phyloP scores from a whole-genome alignment of 2,329 filamentous ascomycete genomes.

The Plenodomus lindquistii region DNA sequence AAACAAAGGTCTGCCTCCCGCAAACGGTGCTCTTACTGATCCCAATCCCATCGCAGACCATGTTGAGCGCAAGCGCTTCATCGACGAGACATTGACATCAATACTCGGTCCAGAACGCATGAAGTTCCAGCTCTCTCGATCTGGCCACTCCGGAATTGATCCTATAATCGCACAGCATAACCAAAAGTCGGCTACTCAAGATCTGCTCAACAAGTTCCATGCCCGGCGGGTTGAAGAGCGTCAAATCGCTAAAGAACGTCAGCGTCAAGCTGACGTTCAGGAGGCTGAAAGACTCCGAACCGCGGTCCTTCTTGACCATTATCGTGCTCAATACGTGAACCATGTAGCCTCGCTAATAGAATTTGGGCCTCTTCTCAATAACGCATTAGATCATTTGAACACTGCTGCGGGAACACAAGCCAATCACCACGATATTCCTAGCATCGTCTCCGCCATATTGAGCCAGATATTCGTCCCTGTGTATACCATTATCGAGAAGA shows the following conservation, averaged over 20 bases:
- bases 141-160: slow-evolving; percentile 8
- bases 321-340: neutral
- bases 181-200: neutral
- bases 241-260: neutral
- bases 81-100: slow-evolving; percentile 1
- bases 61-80: slow-evolving; percentile 4
- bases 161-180: slow-evolving; percentile 6
- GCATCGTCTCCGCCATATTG: neutral
- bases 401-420: neutral
- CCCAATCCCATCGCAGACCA: neutral
- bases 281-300: neutral
- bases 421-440: neutral
- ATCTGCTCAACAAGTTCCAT: neutral
- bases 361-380: slow-evolving; percentile 1
- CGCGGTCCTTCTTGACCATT: neutral
- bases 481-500: slow-evolving; percentile 1
- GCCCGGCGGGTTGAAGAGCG: neutral
- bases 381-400: neutral
- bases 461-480: slow-evolving; percentile 4
- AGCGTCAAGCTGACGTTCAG: neutral
- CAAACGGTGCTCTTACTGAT: neutral
- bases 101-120: slow-evolving; percentile 8
- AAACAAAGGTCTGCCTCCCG: neutral
- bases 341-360: slow-evolving; percentile 4
- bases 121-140: slow-evolving; percentile 2